Evolutionary conservation across 257 asterid genomes (phyloP).

Genomic region (Nicotiana sylvestris): DNA sequence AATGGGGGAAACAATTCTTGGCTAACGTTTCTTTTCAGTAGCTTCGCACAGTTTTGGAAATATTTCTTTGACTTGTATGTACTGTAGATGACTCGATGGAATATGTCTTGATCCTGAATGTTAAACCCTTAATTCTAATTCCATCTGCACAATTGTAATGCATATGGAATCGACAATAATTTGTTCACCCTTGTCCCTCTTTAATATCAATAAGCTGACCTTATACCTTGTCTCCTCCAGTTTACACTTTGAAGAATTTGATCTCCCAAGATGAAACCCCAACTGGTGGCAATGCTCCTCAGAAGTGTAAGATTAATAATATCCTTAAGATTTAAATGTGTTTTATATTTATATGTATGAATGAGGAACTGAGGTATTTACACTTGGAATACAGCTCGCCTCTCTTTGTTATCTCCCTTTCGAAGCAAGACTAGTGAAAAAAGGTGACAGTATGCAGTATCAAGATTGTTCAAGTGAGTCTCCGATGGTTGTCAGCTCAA

Average conservation of each 20-base stretch:
- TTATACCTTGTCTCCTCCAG: conserved; percentile 34
- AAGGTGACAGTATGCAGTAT: conserved; percentile 38
- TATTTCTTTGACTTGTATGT: neutral
- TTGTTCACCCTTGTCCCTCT: neutral
- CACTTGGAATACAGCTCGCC: conserved; percentile 53
- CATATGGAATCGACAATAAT: neutral
- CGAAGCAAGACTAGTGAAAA: conserved; percentile 69
- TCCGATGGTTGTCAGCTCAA: neutral
- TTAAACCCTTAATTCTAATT: neutral
- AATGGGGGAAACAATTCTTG: neutral
- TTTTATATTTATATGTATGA: neutral
- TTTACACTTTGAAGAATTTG: conserved; percentile 67
- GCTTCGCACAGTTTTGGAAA: neutral
- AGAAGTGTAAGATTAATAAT: conserved; percentile 56
- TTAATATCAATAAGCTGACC: conserved; percentile 5
- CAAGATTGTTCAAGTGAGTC: conserved; percentile 7
- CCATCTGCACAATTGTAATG: conserved; percentile 4
- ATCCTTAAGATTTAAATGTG: neutral
- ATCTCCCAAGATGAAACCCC: conserved; percentile 69
- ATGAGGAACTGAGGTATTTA: neutral
- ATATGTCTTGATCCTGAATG: neutral
- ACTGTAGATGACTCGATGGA: neutral
- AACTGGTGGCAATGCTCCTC: conserved; percentile 42
- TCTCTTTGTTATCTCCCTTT: conserved; percentile 70
- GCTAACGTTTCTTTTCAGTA: neutral